Percentiles rank a stretch among this genome's conserved stretches.
These are phyloP conservation scores for Pachyrhizus erosus DNA, from an alignment of 306 rosid species.

Conservation along the genomic window DNA sequence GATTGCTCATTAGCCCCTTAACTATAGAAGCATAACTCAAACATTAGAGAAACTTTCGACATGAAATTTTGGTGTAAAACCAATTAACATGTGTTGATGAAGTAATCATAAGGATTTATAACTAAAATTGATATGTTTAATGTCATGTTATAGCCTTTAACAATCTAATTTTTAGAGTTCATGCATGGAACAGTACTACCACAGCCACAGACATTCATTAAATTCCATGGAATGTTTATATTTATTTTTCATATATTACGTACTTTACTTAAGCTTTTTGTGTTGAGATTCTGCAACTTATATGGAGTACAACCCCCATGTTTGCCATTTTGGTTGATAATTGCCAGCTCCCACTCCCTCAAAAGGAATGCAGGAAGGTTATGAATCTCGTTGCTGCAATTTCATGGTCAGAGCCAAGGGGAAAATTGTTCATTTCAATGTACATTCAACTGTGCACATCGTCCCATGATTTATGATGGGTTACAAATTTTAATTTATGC, in stretches of 20 bases:
- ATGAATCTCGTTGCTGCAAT: conserved; percentile 64
- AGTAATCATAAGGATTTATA: neutral
- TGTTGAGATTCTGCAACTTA: conserved; percentile 29
- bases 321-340: conserved; percentile 39
- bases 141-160: neutral
- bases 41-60: conserved; percentile 6
- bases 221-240: neutral
- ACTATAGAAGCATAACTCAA: neutral
- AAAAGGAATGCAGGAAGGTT: conserved; percentile 46
- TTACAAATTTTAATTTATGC: conserved; percentile 33
- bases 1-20: neutral
- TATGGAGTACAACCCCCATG: conserved; percentile 40
- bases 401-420: conserved; percentile 57
- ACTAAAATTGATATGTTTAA: neutral
- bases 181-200: neutral
- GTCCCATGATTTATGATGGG: conserved; percentile 3
- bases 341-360: conserved; percentile 34
- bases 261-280: neutral
- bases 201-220: neutral
- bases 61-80: conserved; percentile 14
- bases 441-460: conserved; percentile 26
- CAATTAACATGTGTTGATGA: neutral
- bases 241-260: neutral
- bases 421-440: conserved; percentile 49
- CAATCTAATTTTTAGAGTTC: neutral